Base-by-base conservation (phyloP, 805 yeast genomes). In the Candida sakaeoensis region DNA sequence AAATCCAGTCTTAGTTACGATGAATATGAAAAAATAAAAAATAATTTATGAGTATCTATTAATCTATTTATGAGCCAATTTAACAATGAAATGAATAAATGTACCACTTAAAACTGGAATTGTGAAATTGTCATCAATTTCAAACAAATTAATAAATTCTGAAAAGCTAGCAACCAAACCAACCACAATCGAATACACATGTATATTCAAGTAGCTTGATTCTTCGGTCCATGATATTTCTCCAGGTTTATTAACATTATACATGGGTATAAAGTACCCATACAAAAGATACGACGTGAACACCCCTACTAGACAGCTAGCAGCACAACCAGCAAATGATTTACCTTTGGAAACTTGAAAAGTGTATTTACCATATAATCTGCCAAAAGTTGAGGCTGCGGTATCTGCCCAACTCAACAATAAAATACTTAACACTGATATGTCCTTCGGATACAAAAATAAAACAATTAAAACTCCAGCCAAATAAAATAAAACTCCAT, bases 391-490 rank as follows among this genome's bases (percentile, higher is more conserved):
- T 3, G 96, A 87, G 2, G 99, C 99, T 2, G 97, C 91, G 8
- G 98, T 88, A 57, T 93, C 99, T 4, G 95, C 89, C 98, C 98
- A 93, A 55, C 96, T 85, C 46, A 93, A 74, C 37, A 91, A 68
- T 48, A 89, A 70, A 3, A 89, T 79, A 16, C 95, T 72, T 67
- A 88, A 72, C 19, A 90, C 68, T 1, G 82, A 71, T 36, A 93
- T 80, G 54, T 93, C 99, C 62, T 88, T 87, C 10, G 91, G 80
- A 52, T 79, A 82, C 16, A 79, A 60, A 1, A 72, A 46, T 53
- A 89, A 85, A 8, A 89, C 87, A 47, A 87, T 64, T 18, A 79
- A 65, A 33, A 88, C 65, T 4, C 99, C 99, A 1, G 85, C 68
- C 27, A 89, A 65, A 58, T 88, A 93, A 85, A 89, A 93, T 37